Evolutionary conservation across 2,329 filamentous ascomycete genomes (phyloP), one percentile per base, ranked within the genome.

Genomic region (Exserohilum turcica): DNA sequence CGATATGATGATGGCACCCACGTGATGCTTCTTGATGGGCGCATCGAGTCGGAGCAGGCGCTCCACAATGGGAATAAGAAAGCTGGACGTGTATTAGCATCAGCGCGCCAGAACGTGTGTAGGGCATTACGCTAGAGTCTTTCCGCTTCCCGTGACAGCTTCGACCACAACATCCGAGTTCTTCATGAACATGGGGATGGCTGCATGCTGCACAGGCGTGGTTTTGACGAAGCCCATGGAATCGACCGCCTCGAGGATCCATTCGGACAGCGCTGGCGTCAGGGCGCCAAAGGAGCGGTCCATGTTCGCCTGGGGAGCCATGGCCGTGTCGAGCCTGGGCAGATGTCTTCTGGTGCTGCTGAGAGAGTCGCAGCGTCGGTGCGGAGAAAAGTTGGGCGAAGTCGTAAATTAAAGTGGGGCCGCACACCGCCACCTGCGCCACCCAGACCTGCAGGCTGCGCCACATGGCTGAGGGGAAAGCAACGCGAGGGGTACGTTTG

Each of bases 131-230:
- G 67, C 63, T 19, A 73, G 56, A 10, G 70, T 73, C 45, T 73
- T 73, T 15, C 70, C 72, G 35, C 68, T 72, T 13, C 72, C 72
- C 6, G 72, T 74, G 3, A 74, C 72, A 13, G 85, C 86, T 79
- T 96, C 91, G 5, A 96, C 92, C 1, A 96, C 92, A 4, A 96
- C 90, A 74, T 96, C 92, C 69, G 95, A 96, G 73, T 96, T 90
- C 45, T 86, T 87, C 77, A 92, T 87, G 71, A 96, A 94, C 45
- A 96, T 84, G 10, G 92, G 91, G 61, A 97, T 89, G 4, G 91
- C 89, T 54, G 91, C 93, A 38, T 92, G 91, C 77, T 97, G 93
- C n/a, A 97, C 92, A 1, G 93, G 93, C 3, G 92, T 97, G 82
- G 94, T 92, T 72, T 89, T 87, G 59, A 82, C 79, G 75, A 96